Percentiles rank a stretch among this genome's conserved stretches.
Conservation (phyloP, 306 rosid species). For the Quercus suber region DNA sequence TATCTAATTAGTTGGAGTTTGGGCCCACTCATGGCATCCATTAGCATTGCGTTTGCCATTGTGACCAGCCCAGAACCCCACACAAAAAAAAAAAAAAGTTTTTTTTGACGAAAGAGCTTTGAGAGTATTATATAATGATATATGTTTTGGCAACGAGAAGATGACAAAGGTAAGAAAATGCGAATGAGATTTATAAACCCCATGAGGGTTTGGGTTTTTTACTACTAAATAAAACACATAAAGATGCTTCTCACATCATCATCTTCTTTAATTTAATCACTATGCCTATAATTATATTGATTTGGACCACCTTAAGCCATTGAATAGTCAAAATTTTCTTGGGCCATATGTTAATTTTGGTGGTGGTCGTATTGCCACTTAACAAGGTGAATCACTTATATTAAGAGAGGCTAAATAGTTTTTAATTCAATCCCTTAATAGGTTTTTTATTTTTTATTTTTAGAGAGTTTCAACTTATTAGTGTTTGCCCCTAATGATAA, state of each 20-base stretch:
- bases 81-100: conserved; percentile 20
- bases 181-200: conserved; percentile 9
- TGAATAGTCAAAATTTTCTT: neutral
- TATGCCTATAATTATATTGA: neutral
- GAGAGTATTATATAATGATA: conserved; percentile 47
- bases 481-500: fast-evolving
- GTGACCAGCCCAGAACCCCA: conserved; percentile 33
- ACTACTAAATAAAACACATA: neutral
- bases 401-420: neutral
- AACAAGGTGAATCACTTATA: neutral
- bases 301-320: neutral
- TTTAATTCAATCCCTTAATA: neutral
- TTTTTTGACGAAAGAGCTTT: conserved; percentile 24
- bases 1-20: conserved; percentile 25
- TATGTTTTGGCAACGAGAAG: conserved; percentile 35
- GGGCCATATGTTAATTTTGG: too few relatives aligned
- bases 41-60: conserved; percentile 21
- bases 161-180: conserved; percentile 21
- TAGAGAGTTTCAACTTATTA: fast-evolving
- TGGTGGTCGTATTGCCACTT: neutral
- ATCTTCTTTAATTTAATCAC: conserved; percentile 1
- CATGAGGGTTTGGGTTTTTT: neutral
- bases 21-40: conserved; percentile 54
- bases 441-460: too few relatives aligned
- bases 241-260: conserved; percentile 11